Conservation (phyloP, 345 rosid species). For the Abelmoschus esculentus region DNA sequence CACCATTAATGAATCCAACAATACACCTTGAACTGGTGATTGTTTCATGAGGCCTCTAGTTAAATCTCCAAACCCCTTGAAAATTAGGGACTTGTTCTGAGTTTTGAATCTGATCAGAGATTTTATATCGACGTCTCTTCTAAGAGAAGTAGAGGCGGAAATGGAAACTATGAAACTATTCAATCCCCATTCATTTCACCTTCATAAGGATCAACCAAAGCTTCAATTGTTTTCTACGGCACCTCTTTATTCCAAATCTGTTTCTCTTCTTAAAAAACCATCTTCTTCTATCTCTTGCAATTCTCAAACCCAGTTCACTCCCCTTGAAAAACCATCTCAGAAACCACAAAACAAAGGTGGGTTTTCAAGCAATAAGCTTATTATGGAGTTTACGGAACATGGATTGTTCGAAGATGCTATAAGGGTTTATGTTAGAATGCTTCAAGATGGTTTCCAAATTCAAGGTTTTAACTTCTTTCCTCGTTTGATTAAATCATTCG, state of each 20-base stretch:
- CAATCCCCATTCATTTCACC: constrained; percentile 1
- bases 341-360: neutral
- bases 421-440: constrained; percentile 22
- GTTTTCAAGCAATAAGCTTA: constrained; percentile 8
- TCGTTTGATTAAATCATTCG: constrained; percentile 36
- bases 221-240: constrained; percentile 1
- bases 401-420: constrained; percentile 35
- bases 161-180: constrained; percentile 15
- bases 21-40: no score
- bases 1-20: no score
- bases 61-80: no score
- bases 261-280: neutral
- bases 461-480: constrained; percentile 30
- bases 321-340: constrained; percentile 9
- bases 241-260: neutral
- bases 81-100: no score
- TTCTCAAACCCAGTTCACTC: neutral
- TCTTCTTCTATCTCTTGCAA: constrained; percentile 1
- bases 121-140: neutral
- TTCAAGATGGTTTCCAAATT: constrained; percentile 27
- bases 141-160: neutral
- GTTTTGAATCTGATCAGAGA: neutral
- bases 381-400: constrained; percentile 20
- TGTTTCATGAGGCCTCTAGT: no score
- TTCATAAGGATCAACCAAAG: neutral